phyloP scores from a whole-genome alignment of 169 alveolate species.

The Plasmodium yoelii region DNA sequence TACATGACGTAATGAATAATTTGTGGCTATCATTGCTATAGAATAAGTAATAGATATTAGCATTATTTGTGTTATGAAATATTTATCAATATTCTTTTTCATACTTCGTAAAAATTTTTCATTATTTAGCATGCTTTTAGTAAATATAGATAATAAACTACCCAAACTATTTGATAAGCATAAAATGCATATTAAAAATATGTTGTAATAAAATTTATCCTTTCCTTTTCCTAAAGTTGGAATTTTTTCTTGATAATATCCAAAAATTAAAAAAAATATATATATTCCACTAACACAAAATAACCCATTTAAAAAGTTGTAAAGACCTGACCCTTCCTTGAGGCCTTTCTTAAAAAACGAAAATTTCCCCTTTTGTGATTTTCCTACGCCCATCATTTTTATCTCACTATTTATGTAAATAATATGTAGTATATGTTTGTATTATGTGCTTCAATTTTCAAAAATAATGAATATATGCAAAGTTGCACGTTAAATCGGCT shows the following conservation, averaged over 20 bases:
- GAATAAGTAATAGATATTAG: conserved; percentile 86
- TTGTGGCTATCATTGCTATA: conserved; percentile 88
- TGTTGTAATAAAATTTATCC: conserved; percentile 70
- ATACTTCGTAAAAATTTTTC: conserved; percentile 21
- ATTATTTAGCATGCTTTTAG: conserved; percentile 39
- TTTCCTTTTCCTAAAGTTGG: conserved; percentile 64
- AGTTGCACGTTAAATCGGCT: too few relatives aligned
- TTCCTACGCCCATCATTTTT: conserved; percentile 11
- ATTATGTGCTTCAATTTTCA: too few relatives aligned
- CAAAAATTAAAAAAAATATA: conserved; percentile 80
- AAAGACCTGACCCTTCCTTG: conserved; percentile 26
- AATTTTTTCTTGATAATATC: conserved; percentile 81
- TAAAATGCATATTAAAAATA: conserved; percentile 64
- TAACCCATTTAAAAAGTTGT: conserved; percentile 42
- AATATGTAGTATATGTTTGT: too few relatives aligned
- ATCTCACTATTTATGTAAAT: too few relatives aligned
- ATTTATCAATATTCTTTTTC: conserved; percentile 54
- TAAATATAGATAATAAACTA: conserved; percentile 47
- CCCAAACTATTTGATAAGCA: conserved; percentile 64
- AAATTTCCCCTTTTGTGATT: conserved; percentile 2
- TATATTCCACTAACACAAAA: conserved; percentile 79
- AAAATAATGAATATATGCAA: too few relatives aligned
- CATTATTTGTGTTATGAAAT: conserved; percentile 71
- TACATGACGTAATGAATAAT: conserved; percentile 88
- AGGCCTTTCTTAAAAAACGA: conserved; percentile 24